phyloP scores from a whole-genome alignment of 176 grass and related monocot genomes.

The Oryza nivara region DNA sequence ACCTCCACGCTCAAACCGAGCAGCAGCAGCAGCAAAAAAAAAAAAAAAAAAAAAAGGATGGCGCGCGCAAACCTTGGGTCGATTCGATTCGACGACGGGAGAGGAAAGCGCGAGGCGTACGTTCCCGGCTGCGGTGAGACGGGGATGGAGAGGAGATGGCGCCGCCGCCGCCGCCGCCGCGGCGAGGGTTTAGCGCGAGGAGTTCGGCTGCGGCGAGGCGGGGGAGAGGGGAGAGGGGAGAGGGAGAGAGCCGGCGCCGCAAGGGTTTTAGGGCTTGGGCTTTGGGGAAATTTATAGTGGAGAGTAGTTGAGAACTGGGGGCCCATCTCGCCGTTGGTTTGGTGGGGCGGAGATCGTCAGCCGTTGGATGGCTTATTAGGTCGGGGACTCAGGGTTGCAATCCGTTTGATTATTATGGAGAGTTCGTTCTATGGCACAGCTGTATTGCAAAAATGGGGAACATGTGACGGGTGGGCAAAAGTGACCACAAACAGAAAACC shows the following conservation, averaged over 20 bases:
- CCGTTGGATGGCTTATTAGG: conserved; percentile 51
- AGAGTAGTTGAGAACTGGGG: not conserved
- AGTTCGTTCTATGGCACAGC: too few species aligned
- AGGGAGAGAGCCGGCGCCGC: conserved; percentile 32
- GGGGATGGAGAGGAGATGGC: not conserved
- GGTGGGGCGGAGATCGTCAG: not conserved
- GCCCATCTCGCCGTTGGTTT: conserved; percentile 30
- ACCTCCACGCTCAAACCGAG: not conserved
- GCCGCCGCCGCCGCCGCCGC: conserved; percentile 4
- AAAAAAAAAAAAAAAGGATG: not conserved
- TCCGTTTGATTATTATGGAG: too few species aligned
- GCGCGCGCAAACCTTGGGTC: conserved; percentile 7
- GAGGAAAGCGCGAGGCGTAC: not conserved
- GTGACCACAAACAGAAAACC: too few species aligned
- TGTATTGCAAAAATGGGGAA: too few species aligned
- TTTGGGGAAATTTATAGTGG: conserved; percentile 26
- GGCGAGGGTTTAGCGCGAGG: conserved; percentile 42
- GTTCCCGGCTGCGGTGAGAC: not conserved
- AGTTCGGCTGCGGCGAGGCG: conserved; percentile 4
- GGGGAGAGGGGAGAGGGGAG: not conserved
- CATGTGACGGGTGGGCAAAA: too few species aligned
- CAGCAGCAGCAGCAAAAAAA: too few species aligned
- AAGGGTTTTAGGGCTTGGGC: conserved; percentile 41
- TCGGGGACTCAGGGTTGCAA: not conserved
- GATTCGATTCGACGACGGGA: not conserved